Evolutionary conservation across 2,329 filamentous ascomycete species (phyloP).

Genomic region (Penicillium digitatum): DNA sequence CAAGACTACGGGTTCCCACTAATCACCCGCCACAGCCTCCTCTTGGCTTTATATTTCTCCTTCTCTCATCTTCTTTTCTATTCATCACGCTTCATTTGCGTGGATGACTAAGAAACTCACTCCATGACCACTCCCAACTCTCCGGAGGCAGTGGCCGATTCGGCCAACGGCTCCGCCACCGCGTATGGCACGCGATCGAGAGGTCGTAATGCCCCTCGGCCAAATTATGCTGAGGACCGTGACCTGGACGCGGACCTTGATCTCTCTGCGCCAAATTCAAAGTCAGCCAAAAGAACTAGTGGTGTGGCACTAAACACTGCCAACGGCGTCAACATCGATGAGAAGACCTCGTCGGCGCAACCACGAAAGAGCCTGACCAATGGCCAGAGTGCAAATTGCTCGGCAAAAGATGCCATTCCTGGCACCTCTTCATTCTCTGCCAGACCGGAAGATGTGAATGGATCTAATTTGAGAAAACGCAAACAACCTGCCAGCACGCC

Average conservation of each 20-base stretch:
- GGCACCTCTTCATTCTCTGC: slow-evolving; percentile 58
- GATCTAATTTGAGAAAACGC: slow-evolving; percentile 68
- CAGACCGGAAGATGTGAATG: slow-evolving; percentile 43
- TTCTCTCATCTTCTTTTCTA: slow-evolving; percentile 17
- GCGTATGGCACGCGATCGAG: slow-evolving; percentile 92
- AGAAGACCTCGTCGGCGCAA: slow-evolving; percentile 39
- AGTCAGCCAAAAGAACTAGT: slow-evolving; percentile 32
- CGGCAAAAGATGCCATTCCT: slow-evolving; percentile 49
- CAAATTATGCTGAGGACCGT: slow-evolving; percentile 93
- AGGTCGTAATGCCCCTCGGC: slow-evolving; percentile 76
- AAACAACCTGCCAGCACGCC: slow-evolving; percentile 60
- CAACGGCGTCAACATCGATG: slow-evolving; percentile 37
- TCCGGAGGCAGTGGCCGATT: slow-evolving; percentile 37
- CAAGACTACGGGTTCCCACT: slow-evolving; percentile 5
- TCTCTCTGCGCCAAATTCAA: slow-evolving; percentile 49
- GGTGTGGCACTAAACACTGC: slow-evolving; percentile 24
- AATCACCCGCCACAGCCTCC: slow-evolving; percentile 10
- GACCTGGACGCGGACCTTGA: slow-evolving; percentile 89
- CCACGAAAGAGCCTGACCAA: slow-evolving; percentile 41
- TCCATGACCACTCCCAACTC: slow-evolving; percentile 46
- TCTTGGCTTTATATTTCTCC: slow-evolving; percentile 15
- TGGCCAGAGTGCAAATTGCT: slow-evolving; percentile 30
- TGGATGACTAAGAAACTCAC: slow-evolving; percentile 39
- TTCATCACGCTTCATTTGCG: slow-evolving; percentile 7
- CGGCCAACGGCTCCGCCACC: slow-evolving; percentile 47